A percentile compares a stretch with the other conserved stretches of the same genome.
phyloP scores from a whole-genome alignment of 306 rosid genomes.

The Quercus glauca region DNA sequence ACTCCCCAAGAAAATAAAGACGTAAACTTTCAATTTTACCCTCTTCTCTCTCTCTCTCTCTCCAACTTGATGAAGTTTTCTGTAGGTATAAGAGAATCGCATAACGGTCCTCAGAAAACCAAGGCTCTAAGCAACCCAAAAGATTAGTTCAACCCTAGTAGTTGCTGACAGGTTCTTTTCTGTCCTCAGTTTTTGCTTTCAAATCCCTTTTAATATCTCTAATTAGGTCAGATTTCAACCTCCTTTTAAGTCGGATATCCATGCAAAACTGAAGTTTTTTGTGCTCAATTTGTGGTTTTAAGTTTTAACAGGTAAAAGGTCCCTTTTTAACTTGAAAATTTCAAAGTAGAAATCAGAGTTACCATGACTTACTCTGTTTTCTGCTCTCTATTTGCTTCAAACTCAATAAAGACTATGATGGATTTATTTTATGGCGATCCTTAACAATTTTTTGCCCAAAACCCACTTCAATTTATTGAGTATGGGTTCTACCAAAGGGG shows the following conservation, averaged over 20 bases:
- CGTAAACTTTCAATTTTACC: conserved; percentile 59
- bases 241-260: conserved; percentile 43
- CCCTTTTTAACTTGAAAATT: conserved; percentile 36
- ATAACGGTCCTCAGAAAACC: conserved; percentile 57
- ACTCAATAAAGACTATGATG: conserved; percentile 37
- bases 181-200: conserved; percentile 11
- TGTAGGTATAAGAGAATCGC: not conserved
- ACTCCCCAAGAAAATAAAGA: not conserved
- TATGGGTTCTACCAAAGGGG: conserved; percentile 34
- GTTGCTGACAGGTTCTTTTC: conserved; percentile 89
- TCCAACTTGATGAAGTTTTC: conserved; percentile 28
- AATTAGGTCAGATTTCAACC: conserved; percentile 66
- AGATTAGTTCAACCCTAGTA: conserved; percentile 37
- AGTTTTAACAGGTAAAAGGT: conserved; percentile 40
- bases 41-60: conserved; percentile 20
- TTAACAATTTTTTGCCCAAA: not conserved
- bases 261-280: conserved; percentile 23
- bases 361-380: conserved; percentile 50
- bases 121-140: conserved; percentile 58
- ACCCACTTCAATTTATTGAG: conserved; percentile 33
- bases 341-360: conserved; percentile 51
- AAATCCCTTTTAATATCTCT: conserved; percentile 16
- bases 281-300: conserved; percentile 12
- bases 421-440: conserved; percentile 10
- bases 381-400: conserved; percentile 53